Conservation (phyloP, 768 basidiomycete genomes). For the Agaricus blazei region DNA sequence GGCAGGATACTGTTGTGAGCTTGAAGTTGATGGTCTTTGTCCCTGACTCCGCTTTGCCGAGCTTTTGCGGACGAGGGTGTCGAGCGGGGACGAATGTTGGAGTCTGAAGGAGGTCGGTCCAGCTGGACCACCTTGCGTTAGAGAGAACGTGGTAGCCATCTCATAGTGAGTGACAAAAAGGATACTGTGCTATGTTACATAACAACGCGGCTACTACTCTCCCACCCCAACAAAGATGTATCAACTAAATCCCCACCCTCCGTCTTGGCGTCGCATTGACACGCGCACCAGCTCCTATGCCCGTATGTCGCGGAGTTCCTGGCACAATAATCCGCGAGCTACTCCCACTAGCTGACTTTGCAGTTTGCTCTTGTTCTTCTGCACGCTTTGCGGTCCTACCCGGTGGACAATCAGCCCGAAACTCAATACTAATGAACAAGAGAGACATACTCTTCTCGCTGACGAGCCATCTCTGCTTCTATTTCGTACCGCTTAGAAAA, state of each 20-base stretch:
- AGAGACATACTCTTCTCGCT: slow-evolving; percentile 65
- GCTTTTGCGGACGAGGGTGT: slow-evolving; percentile 48
- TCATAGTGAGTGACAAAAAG: not conserved
- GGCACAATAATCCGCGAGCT: slow-evolving; percentile 68
- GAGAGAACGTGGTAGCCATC: slow-evolving; percentile 3
- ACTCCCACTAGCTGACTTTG: slow-evolving; percentile 49
- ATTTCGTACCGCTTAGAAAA: slow-evolving; percentile 90
- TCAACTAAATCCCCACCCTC: slow-evolving; percentile 56
- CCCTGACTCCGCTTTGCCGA: slow-evolving; percentile 34
- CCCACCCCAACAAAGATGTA: slow-evolving; percentile 6
- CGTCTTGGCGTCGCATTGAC: slow-evolving; percentile 74
- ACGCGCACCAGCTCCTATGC: slow-evolving; percentile 58
- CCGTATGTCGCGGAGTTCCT: slow-evolving; percentile 72
- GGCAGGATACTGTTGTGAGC: slow-evolving; percentile 10
- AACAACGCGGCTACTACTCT: slow-evolving; percentile 1
- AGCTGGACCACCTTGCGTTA: slow-evolving; percentile 8
- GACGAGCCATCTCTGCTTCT: slow-evolving; percentile 85
- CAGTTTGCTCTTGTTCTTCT: slow-evolving; percentile 55
- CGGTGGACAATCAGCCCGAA: not conserved
- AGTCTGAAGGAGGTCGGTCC: slow-evolving; percentile 21
- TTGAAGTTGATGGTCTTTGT: slow-evolving; percentile 10
- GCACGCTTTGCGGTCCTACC: slow-evolving; percentile 40
- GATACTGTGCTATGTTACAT: slow-evolving; percentile 4
- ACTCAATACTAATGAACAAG: slow-evolving; percentile 10
- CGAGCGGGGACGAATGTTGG: slow-evolving; percentile 49